Conservation (phyloP, 106 monocot genomes). For the Platanthera guangdongensis region DNA sequence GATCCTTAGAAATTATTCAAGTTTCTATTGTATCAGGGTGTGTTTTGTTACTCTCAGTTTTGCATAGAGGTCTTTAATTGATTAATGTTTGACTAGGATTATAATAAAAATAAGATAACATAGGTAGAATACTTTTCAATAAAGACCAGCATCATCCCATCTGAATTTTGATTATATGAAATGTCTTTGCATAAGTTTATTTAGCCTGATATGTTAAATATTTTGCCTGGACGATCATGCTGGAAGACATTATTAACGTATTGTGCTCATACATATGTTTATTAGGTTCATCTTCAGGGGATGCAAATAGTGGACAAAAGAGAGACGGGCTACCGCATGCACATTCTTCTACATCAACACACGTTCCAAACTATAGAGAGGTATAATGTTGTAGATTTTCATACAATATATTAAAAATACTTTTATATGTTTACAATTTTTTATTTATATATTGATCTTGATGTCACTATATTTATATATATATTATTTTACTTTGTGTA, state of each 20-base stretch:
- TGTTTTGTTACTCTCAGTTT: background rate
- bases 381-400: too few relatives aligned
- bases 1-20: background rate
- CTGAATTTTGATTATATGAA: background rate
- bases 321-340: too few relatives aligned
- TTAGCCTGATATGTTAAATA: background rate
- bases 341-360: too few relatives aligned
- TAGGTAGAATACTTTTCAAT: background rate
- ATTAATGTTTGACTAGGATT: background rate
- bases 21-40: background rate
- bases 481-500: too few relatives aligned
- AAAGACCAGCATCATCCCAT: background rate
- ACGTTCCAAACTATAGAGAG: too few relatives aligned
- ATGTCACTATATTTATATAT: too few relatives aligned
- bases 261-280: background rate
- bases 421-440: too few relatives aligned
- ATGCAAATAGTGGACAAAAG: too few relatives aligned
- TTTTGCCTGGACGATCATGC: background rate
- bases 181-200: background rate
- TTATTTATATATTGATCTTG: too few relatives aligned
- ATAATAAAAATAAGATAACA: background rate
- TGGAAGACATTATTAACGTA: background rate
- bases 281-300: too few relatives aligned
- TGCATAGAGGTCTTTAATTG: background rate
- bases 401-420: too few relatives aligned